phyloP scores from a whole-genome alignment of 768 basidiomycete species.

The Rhodosporidiobolus sp. region DNA sequence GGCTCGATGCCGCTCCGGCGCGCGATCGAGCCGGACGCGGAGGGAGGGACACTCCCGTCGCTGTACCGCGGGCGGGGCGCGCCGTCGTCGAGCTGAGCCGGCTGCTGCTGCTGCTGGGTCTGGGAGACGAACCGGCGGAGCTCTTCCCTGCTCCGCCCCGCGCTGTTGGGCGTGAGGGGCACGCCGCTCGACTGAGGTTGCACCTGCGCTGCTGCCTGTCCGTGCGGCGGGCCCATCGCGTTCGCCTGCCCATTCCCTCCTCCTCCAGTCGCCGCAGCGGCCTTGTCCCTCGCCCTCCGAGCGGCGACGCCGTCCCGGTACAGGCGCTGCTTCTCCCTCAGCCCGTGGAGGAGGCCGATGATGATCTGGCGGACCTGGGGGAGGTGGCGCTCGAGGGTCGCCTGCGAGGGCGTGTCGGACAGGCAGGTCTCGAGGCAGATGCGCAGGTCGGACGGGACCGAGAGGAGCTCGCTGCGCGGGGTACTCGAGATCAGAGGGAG shows the following conservation, averaged over 20 bases:
- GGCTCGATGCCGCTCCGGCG: conserved; percentile 12
- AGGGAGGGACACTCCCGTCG: conserved; percentile 39
- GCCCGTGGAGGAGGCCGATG: conserved; percentile 82
- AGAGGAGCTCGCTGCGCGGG: conserved; percentile 68
- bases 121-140: conserved; percentile 58
- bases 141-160: conserved; percentile 56
- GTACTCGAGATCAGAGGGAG: background rate
- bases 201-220: conserved; percentile 13
- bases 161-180: conserved; percentile 27
- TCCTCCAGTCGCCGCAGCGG: background rate
- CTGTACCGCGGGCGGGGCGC: conserved; percentile 7
- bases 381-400: conserved; percentile 82
- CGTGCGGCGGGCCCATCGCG: background rate
- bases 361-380: conserved; percentile 89
- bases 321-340: conserved; percentile 85
- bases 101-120: conserved; percentile 9
- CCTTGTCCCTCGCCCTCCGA: conserved; percentile 18
- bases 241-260: background rate
- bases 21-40: background rate
- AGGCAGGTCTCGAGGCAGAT: conserved; percentile 83
- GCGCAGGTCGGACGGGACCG: conserved; percentile 84
- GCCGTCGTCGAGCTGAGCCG: background rate
- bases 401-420: conserved; percentile 76
- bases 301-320: conserved; percentile 58
- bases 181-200: no score